Evolutionary conservation across 768 basidiomycete species (phyloP).

Genomic region (Amanita thiersii): DNA sequence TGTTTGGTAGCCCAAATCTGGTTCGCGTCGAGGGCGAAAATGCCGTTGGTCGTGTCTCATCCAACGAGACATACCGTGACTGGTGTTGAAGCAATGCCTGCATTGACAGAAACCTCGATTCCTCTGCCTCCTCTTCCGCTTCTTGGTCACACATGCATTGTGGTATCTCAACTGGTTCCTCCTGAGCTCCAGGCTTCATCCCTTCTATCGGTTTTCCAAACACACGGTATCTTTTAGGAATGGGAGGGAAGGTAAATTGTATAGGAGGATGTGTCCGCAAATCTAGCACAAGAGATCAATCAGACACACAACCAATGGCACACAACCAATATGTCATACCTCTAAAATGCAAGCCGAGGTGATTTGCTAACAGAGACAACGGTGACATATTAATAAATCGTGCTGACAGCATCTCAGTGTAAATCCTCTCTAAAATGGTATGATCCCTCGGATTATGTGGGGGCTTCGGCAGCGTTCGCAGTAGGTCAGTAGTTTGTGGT

Average conservation of each 20-base stretch:
- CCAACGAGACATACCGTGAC: constrained; percentile 39
- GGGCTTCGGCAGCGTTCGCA: constrained; percentile 27
- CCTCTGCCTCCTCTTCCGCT: constrained; percentile 16
- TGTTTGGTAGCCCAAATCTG: constrained; percentile 15
- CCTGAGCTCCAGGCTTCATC: neutral
- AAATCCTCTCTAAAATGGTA: constrained; percentile 52
- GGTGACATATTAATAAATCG: constrained; percentile 65
- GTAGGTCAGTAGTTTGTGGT: constrained; percentile 26
- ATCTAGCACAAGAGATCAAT: constrained; percentile 27
- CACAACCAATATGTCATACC: constrained; percentile 27
- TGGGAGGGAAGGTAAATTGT: constrained; percentile 47
- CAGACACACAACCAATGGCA: constrained; percentile 1
- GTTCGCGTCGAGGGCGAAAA: constrained; percentile 31
- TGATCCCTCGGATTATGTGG: constrained; percentile 62
- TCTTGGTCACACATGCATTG: constrained; percentile 9
- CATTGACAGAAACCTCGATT: constrained; percentile 26
- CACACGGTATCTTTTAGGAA: constrained; percentile 14
- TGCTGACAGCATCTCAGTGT: constrained; percentile 58
- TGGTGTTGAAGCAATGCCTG: constrained; percentile 26
- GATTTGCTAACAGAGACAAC: constrained; percentile 49
- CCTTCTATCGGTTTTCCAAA: constrained; percentile 3
- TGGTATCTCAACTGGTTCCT: neutral
- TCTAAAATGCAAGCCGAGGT: constrained; percentile 52
- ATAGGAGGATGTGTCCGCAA: constrained; percentile 61
- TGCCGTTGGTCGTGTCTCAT: constrained; percentile 33